Evolutionary conservation across 371 early-diverging fungal genomes (phyloP).

Genomic region (Cokeromyces recurvatus): DNA sequence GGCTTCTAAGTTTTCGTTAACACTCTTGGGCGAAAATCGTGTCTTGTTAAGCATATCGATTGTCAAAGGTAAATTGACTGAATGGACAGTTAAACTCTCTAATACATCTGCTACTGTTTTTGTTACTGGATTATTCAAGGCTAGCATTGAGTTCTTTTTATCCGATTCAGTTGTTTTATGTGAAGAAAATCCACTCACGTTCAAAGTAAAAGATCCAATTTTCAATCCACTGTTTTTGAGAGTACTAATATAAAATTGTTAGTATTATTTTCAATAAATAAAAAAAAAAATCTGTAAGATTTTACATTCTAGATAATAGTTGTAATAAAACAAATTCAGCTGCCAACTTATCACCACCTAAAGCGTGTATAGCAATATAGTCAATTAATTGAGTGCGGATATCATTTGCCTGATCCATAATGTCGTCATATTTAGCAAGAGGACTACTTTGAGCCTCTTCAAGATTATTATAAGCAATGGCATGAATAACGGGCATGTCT

Average conservation of each 20-base stretch:
- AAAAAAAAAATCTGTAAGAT: no score
- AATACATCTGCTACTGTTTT: slow-evolving; percentile 18
- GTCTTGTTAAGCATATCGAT: slow-evolving; percentile 46
- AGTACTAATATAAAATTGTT: slow-evolving; percentile 21
- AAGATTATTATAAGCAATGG: slow-evolving; percentile 27
- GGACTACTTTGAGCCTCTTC: slow-evolving; percentile 6
- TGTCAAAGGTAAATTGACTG: slow-evolving; percentile 45
- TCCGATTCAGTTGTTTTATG: slow-evolving; percentile 4
- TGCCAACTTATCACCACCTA: slow-evolving; percentile 49
- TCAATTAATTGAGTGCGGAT: slow-evolving; percentile 43
- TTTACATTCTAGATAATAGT: slow-evolving; percentile 56
- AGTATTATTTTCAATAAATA: no score
- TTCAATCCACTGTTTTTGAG: slow-evolving; percentile 34
- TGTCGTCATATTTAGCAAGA: background rate
- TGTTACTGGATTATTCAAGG: slow-evolving; percentile 12
- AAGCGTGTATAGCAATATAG: slow-evolving; percentile 47
- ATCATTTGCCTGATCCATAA: background rate
- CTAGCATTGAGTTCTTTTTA: slow-evolving; percentile 2
- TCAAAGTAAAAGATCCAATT: slow-evolving; percentile 45
- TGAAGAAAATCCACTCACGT: slow-evolving; percentile 35
- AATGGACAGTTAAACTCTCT: slow-evolving; percentile 37
- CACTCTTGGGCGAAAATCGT: slow-evolving; percentile 47
- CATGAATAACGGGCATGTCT: slow-evolving; percentile 36
- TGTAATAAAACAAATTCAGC: slow-evolving; percentile 60
- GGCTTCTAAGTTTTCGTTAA: slow-evolving; percentile 45